Evolutionary conservation across 768 basidiomycete genomes (phyloP).

Genomic region (Leccinum aurantiacum): DNA sequence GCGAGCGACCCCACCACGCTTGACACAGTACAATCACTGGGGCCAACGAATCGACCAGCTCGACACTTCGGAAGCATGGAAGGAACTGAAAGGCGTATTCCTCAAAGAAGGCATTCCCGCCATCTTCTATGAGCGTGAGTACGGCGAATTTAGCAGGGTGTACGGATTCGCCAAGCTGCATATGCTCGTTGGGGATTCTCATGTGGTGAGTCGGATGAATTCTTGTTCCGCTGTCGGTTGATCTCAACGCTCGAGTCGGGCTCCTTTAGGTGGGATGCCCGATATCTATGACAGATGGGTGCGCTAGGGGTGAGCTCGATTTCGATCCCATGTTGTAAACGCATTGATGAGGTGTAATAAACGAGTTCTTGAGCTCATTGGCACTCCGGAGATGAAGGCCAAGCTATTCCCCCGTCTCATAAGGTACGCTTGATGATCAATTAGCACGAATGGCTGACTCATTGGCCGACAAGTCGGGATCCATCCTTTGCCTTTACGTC

Average conservation of each 20-base stretch:
- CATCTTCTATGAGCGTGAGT: slow-evolving; percentile 66
- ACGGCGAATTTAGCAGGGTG: slow-evolving; percentile 57
- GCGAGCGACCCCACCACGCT: slow-evolving; percentile 46
- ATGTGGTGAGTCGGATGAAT: slow-evolving; percentile 45
- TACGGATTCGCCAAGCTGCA: slow-evolving; percentile 67
- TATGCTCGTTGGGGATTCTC: slow-evolving; percentile 61
- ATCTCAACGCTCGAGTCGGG: neutral
- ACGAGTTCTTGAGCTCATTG: slow-evolving; percentile 62
- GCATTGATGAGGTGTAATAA: neutral
- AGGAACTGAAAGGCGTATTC: slow-evolving; percentile 57
- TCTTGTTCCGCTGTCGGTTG: neutral
- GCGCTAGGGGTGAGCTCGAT: slow-evolving; percentile 50
- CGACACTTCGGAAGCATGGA: slow-evolving; percentile 73
- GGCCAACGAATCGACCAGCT: slow-evolving; percentile 64
- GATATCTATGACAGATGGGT: slow-evolving; percentile 77
- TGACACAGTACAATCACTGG: slow-evolving; percentile 77
- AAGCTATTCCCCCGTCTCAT: slow-evolving; percentile 57
- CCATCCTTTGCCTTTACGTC: slow-evolving; percentile 62
- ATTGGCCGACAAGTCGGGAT: slow-evolving; percentile 48
- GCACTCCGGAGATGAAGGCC: slow-evolving; percentile 58
- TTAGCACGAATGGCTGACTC: neutral
- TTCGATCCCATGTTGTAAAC: neutral
- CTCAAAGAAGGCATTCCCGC: slow-evolving; percentile 68
- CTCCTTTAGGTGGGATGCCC: slow-evolving; percentile 63
- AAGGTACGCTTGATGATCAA: slow-evolving; percentile 41